phyloP scores from a whole-genome alignment of 192 early-diverging fungal species.

The Entomortierella lignicola region DNA sequence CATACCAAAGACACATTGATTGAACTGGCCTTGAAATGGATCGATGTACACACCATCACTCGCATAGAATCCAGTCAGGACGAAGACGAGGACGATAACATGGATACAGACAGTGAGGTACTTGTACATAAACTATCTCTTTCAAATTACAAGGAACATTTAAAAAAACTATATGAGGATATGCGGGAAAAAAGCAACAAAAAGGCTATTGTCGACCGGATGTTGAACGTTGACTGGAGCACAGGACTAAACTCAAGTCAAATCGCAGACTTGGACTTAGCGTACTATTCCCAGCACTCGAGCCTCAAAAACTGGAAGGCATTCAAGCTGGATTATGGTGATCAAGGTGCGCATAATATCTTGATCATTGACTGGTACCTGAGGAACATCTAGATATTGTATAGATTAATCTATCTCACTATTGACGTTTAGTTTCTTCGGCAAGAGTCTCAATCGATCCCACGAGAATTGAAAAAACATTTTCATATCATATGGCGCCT shows the following conservation, averaged over 20 bases:
- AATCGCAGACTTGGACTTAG: constrained; percentile 54
- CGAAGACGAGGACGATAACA: constrained; percentile 10
- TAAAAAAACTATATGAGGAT: constrained; percentile 8
- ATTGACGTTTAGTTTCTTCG: neutral
- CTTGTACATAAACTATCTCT: neutral
- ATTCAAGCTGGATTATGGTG: constrained; percentile 27
- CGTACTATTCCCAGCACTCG: constrained; percentile 47
- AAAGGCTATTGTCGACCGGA: constrained; percentile 31
- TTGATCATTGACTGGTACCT: neutral
- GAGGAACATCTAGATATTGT: too few relatives aligned
- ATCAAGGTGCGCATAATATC: constrained; percentile 10
- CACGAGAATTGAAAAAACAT: constrained; percentile 25
- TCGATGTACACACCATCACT: constrained; percentile 23
- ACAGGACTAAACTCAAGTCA: constrained; percentile 44
- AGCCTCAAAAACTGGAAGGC: constrained; percentile 53
- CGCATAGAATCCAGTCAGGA: constrained; percentile 14
- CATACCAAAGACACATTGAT: constrained; percentile 56
- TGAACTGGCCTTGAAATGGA: constrained; percentile 42
- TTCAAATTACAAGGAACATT: constrained; percentile 10
- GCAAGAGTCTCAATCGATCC: constrained; percentile 6
- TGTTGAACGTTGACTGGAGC: constrained; percentile 32
- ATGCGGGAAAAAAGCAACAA: constrained; percentile 24
- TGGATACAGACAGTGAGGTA: neutral
- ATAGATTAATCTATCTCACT: too few relatives aligned
- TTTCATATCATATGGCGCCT: constrained; percentile 32